A percentile compares a stretch with the other conserved stretches of the same genome.
Conservation (phyloP, 805 yeast genomes). For the Lachancea meyersii region DNA sequence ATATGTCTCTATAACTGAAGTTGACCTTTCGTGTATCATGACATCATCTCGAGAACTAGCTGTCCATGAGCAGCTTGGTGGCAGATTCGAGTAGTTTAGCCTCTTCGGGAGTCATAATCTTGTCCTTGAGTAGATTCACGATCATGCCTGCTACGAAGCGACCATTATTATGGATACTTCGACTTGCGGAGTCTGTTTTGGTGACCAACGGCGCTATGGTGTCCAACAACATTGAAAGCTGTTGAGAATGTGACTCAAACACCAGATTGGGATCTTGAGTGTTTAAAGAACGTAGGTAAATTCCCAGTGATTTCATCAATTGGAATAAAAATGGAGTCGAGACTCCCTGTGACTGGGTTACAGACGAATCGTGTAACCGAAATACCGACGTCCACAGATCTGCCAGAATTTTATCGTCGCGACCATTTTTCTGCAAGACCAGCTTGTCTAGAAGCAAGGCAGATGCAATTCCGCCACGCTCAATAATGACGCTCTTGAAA, state of each 20-base stretch:
- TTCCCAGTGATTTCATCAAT: conserved; percentile 28
- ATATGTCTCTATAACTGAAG: neutral
- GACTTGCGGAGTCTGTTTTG: conserved; percentile 21
- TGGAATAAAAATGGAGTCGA: conserved; percentile 24
- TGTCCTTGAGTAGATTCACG: conserved; percentile 7
- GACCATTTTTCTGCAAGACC: conserved; percentile 12
- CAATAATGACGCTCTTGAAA: conserved; percentile 12
- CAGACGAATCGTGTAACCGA: conserved; percentile 15
- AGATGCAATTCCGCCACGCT: conserved; percentile 21
- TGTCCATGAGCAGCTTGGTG: conserved; percentile 2
- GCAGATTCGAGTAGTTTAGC: conserved; percentile 10
- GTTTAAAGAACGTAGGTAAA: conserved; percentile 20
- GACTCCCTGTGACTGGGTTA: conserved; percentile 9
- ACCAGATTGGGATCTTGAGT: conserved; percentile 8
- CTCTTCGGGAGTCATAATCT: conserved; percentile 13
- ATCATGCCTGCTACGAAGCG: conserved; percentile 28
- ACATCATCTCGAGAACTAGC: neutral
- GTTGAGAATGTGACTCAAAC: conserved; percentile 9
- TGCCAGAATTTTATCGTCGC: conserved; percentile 6
- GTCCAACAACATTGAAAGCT: conserved; percentile 16
- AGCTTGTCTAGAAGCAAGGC: conserved; percentile 29
- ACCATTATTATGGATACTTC: conserved; percentile 27
- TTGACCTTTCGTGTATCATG: neutral
- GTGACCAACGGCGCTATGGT: conserved; percentile 13
- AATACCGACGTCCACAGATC: conserved; percentile 23